Conservation (phyloP, 1,284 basidiomycete genomes). For the Malassezia furfur region DNA sequence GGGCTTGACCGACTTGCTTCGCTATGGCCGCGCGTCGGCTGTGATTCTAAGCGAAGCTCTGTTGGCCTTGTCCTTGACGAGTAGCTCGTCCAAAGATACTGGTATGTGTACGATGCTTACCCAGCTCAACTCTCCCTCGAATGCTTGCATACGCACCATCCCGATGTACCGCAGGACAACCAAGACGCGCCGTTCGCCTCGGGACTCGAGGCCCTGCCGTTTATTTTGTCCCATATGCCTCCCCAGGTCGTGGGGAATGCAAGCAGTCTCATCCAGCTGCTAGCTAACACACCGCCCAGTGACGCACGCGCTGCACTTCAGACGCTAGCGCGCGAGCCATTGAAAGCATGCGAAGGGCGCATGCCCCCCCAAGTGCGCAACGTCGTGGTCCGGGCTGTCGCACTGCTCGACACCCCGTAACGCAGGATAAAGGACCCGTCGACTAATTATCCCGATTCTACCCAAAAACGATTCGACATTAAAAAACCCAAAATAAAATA, state of each 20-base stretch:
- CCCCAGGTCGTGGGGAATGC: conserved; percentile 8
- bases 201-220: neutral
- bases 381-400: neutral
- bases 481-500: too few relatives aligned
- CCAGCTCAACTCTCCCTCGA: neutral
- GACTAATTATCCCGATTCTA: too few relatives aligned
- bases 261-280: neutral
- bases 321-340: neutral
- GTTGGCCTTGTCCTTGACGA: conserved; percentile 68
- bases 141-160: neutral
- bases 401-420: too few relatives aligned
- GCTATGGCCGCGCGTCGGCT: conserved; percentile 67
- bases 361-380: neutral
- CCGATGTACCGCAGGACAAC: neutral
- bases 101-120: neutral
- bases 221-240: neutral
- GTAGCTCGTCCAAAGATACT: neutral
- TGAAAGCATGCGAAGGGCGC: neutral
- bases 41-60: conserved; percentile 81
- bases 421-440: too few relatives aligned
- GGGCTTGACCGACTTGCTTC: conserved; percentile 64
- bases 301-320: neutral
- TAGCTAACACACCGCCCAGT: neutral
- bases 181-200: neutral
- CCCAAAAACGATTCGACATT: too few relatives aligned